These are phyloP conservation scores for Tetrahymena borealis DNA, from an alignment of 73 alveolate species.

Conservation along the genomic window DNA sequence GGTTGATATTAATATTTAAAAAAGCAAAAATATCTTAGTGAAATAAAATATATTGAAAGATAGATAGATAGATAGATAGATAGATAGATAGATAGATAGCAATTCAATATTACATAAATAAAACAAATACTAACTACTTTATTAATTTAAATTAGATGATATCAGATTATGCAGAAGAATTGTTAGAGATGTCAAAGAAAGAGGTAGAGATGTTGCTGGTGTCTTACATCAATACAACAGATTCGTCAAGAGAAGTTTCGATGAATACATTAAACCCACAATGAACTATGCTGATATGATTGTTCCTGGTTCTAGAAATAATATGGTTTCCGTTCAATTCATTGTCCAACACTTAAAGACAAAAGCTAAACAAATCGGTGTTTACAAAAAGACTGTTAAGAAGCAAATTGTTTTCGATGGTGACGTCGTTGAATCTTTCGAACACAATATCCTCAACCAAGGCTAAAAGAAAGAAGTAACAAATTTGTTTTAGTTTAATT, in stretches of 20 bases:
- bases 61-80: no score
- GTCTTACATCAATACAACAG: conserved; percentile 81
- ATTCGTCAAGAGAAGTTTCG: conserved; percentile 94
- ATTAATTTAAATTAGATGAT: conserved; percentile 65
- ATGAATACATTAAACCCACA: conserved; percentile 87
- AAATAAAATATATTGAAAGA: no score
- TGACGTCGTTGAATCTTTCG: background rate
- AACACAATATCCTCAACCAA: background rate
- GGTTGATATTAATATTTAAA: no score
- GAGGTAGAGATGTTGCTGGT: conserved; percentile 92
- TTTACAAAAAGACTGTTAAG: background rate
- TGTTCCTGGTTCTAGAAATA: conserved; percentile 61
- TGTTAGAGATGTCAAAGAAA: conserved; percentile 78
- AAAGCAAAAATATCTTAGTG: no score
- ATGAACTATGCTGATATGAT: conserved; percentile 92
- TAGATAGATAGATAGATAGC: no score
- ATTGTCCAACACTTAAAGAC: conserved; percentile 36
- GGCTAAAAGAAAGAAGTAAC: background rate
- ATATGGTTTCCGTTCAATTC: conserved; percentile 50
- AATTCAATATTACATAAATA: no score
- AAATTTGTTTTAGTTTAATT: no score
- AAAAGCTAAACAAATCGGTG: conserved; percentile 16
- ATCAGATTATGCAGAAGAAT: conserved; percentile 91
- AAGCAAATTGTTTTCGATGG: background rate
- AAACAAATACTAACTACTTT: no score